Percentiles rank a stretch among this genome's conserved stretches.
These are phyloP conservation scores for Rhizophlyctis rosea DNA, from an alignment of 192 early-diverging fungal species.

Conservation along the genomic window DNA sequence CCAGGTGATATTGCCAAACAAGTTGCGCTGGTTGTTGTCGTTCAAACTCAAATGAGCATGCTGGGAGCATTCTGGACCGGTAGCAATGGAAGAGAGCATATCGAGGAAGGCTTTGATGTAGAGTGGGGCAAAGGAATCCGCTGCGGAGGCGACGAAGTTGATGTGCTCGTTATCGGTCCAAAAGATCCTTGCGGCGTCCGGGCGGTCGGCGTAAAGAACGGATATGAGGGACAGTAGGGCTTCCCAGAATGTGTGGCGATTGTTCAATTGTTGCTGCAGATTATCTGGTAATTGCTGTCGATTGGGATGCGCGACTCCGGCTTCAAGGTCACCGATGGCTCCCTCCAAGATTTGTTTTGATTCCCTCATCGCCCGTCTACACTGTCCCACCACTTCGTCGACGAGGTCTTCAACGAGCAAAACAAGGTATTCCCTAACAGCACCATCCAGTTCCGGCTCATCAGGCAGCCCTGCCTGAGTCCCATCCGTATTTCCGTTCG, in stretches of 20 bases:
- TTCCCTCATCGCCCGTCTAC: neutral
- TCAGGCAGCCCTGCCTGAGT: neutral
- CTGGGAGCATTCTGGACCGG: conserved; percentile 66
- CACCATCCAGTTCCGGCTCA: neutral
- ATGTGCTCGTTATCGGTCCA: conserved; percentile 49
- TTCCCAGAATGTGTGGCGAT: conserved; percentile 44
- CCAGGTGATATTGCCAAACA: conserved; percentile 53
- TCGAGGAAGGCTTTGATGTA: conserved; percentile 64
- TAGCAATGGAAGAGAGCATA: conserved; percentile 78
- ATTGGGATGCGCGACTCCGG: too few relatives aligned
- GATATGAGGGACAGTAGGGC: conserved; percentile 71
- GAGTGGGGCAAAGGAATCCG: conserved; percentile 36
- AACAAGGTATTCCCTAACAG: neutral
- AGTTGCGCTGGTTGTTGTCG: conserved; percentile 15
- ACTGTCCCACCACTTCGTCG: neutral
- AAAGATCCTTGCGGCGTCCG: conserved; percentile 54
- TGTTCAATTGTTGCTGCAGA: neutral
- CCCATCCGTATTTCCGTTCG: neutral
- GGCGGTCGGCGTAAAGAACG: conserved; percentile 68
- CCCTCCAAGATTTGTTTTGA: neutral
- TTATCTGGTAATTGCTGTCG: too few relatives aligned
- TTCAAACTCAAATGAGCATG: conserved; percentile 59
- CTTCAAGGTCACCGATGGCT: neutral
- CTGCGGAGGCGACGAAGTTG: conserved; percentile 43
- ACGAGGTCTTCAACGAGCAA: neutral